phyloP scores from a whole-genome alignment of 257 asterid species.

The Echium plantagineum region DNA sequence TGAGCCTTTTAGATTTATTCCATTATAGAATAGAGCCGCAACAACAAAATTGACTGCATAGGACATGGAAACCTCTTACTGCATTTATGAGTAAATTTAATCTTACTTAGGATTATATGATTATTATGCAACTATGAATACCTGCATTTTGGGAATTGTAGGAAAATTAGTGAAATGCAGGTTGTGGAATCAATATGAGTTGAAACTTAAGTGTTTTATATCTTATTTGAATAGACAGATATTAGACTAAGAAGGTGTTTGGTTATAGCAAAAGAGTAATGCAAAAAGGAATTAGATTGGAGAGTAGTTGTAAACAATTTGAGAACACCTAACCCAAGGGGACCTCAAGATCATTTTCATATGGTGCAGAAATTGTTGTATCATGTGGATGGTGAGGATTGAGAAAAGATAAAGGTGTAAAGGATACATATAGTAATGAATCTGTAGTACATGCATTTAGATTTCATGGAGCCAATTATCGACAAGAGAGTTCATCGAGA shows the following conservation, averaged over 20 bases:
- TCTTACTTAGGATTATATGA: too few relatives aligned
- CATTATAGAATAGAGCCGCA: too few relatives aligned
- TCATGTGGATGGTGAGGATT: not conserved
- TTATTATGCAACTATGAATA: not conserved
- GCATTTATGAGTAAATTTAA: too few relatives aligned
- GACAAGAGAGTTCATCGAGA: too few relatives aligned
- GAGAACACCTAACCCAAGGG: not conserved
- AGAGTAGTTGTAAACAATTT: not conserved
- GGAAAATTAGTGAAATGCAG: not conserved
- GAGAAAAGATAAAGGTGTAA: not conserved
- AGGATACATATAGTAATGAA: too few relatives aligned
- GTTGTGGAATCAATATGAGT: not conserved
- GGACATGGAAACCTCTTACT: too few relatives aligned
- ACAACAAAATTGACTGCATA: too few relatives aligned
- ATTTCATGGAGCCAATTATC: too few relatives aligned
- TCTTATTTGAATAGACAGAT: not conserved
- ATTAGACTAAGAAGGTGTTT: not conserved
- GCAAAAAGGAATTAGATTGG: too few relatives aligned
- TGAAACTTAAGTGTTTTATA: not conserved
- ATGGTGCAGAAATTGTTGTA: not conserved
- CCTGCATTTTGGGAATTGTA: not conserved
- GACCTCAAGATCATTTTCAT: not conserved
- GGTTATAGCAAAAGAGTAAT: not conserved
- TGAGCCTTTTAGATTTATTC: too few relatives aligned
- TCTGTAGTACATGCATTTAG: too few relatives aligned